Conservation (phyloP, 495 filamentous ascomycete genomes). For the Penicillium malachiteum region DNA sequence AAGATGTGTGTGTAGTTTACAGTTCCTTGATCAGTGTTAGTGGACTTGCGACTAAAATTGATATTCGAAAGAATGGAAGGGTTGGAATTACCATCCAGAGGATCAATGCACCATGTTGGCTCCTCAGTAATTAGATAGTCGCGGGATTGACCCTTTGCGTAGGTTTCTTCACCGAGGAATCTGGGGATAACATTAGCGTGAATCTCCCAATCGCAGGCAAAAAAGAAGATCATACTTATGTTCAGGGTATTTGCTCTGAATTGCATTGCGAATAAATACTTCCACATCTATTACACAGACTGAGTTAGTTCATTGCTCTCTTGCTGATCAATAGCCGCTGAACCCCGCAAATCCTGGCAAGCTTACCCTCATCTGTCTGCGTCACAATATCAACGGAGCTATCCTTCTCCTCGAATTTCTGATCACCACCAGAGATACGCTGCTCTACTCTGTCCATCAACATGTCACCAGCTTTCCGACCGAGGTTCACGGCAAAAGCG, state of each 20-base stretch:
- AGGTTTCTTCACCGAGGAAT: constrained; percentile 71
- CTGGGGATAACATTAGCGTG: constrained; percentile 26
- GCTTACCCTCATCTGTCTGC: constrained; percentile 64
- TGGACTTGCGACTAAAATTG: background rate
- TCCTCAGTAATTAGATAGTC: constrained; percentile 59
- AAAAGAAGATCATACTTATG: constrained; percentile 52
- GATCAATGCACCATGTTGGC: constrained; percentile 71
- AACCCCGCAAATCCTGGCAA: background rate
- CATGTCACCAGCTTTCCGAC: constrained; percentile 60
- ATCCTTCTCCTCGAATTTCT: constrained; percentile 53
- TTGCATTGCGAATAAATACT: constrained; percentile 57
- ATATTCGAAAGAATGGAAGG: background rate
- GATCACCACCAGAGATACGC: constrained; percentile 31
- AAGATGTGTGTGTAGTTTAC: constrained; percentile 73
- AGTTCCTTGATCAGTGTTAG: constrained; percentile 37
- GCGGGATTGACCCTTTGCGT: constrained; percentile 56
- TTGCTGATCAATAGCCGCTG: background rate
- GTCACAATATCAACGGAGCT: constrained; percentile 71
- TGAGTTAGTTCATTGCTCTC: constrained; percentile 33
- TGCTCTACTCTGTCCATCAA: constrained; percentile 53
- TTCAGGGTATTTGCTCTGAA: constrained; percentile 54
- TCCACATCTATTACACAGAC: constrained; percentile 55
- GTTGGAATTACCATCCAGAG: constrained; percentile 53
- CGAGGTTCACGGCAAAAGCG: constrained; percentile 62
- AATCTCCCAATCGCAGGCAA: background rate